Percentiles rank a stretch among this genome's conserved stretches.
Conservation (phyloP, 495 filamentous ascomycete species). For the Lophium mytilinum region DNA sequence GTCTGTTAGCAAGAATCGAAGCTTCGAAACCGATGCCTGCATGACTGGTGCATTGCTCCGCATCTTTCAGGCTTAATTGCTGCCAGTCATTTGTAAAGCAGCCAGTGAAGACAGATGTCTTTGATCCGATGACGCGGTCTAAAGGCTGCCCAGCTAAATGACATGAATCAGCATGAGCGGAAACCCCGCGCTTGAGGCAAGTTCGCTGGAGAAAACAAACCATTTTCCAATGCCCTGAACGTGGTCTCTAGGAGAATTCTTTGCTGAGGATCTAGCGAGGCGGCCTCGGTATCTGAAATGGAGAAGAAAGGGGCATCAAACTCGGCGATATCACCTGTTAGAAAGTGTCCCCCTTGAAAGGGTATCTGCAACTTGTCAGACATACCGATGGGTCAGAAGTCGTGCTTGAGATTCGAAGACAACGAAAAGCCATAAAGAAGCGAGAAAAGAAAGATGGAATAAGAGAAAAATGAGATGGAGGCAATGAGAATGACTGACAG, state of each 20-base stretch:
- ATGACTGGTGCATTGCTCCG: background rate
- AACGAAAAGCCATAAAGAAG: too few species aligned
- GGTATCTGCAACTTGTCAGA: background rate
- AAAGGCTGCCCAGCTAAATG: conserved; percentile 7
- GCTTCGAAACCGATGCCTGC: background rate
- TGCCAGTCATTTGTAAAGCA: conserved; percentile 1
- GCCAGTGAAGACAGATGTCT: conserved; percentile 1
- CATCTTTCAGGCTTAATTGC: background rate
- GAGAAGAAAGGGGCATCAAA: conserved; percentile 1
- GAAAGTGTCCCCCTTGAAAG: background rate
- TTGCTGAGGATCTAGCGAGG: background rate
- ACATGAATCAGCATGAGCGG: background rate
- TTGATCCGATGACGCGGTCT: background rate
- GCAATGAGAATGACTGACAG: too few species aligned
- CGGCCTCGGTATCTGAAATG: background rate
- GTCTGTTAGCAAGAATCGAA: background rate
- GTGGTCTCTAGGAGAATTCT: background rate
- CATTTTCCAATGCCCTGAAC: background rate
- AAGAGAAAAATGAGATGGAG: too few species aligned
- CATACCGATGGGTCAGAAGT: too few species aligned
- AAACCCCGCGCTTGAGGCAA: background rate
- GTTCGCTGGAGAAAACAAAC: background rate
- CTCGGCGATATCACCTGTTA: background rate
- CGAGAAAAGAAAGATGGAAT: background rate
- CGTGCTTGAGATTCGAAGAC: too few species aligned